Evolutionary conservation across 2,329 filamentous ascomycete species (phyloP).

Genomic region (Calcarisporium arbuscula): DNA sequence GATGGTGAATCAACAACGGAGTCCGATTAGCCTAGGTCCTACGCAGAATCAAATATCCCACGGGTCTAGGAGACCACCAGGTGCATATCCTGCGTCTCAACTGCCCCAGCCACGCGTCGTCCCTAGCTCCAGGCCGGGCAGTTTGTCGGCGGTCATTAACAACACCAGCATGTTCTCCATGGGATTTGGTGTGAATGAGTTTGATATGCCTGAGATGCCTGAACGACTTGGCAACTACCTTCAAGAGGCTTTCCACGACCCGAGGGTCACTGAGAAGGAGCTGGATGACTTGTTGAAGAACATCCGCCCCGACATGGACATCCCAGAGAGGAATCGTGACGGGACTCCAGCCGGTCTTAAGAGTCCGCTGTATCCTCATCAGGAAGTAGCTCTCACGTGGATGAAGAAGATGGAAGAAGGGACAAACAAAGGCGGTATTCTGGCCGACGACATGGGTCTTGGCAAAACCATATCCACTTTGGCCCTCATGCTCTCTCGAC

Average conservation of each 20-base stretch:
- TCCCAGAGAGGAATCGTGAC: conserved; percentile 55
- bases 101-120: too few species aligned
- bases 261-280: conserved; percentile 48
- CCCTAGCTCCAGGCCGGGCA: too few species aligned
- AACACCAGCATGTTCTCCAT: conserved; percentile 32
- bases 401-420: conserved; percentile 74
- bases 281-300: conserved; percentile 65
- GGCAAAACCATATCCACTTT: conserved; percentile 86
- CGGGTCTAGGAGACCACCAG: too few species aligned
- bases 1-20: too few species aligned
- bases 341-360: conserved; percentile 64
- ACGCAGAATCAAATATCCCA: too few species aligned
- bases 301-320: conserved; percentile 65
- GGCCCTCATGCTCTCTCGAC: conserved; percentile 65
- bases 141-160: conserved; percentile 29
- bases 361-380: conserved; percentile 70
- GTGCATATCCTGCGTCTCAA: too few species aligned
- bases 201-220: conserved; percentile 31
- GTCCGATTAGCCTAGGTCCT: too few species aligned
- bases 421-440: conserved; percentile 76
- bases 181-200: conserved; percentile 24
- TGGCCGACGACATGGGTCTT: conserved; percentile 90
- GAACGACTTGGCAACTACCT: conserved; percentile 25
- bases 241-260: conserved; percentile 29
- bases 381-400: conserved; percentile 78